Base-by-base conservation (phyloP, 169 alveolate species). In the Sarcocystis neurona region DNA sequence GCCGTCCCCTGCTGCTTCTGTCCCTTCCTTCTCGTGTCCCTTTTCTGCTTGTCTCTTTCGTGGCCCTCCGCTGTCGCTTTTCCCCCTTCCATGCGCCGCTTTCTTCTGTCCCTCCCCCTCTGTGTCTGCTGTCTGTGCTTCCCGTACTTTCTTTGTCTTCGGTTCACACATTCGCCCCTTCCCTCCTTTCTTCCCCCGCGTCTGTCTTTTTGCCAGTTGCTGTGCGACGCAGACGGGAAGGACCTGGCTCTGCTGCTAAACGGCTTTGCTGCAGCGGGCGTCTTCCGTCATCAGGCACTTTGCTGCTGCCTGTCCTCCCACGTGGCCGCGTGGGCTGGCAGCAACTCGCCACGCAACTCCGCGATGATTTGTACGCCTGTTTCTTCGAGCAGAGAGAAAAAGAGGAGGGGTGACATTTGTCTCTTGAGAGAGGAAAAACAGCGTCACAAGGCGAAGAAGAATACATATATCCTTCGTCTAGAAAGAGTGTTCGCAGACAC, bases 341-440 rank as follows among this genome's bases (percentile, higher is more conserved):
- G 41, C 82, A 72, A 72, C 82, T 72, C 82, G 34, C 32, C 41
- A 23, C 82, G 82, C 32, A 72, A 72, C 82, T 39, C 82, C 37
- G 82, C 82, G 32, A 39, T 72, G 20, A 72, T 39, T 5, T 39
- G 82, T 72, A 39, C 0, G 82, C 41, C 39, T n/a, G n/a, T 41
- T 2, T 4, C 20, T 18, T 5, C 5, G 23, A 4, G 23, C 70
- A 27, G 18, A 32, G 5, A 32, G 18, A 50, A 50, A 50, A 50
- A 10, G n/a, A 10, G 3, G 23, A 5, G n/a, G n/a, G 18, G 70
- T 10, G 18, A 58, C 30, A 23, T 34, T 58, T 18, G n/a, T 23
- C n/a, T 12, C 66, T 23, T 53, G 66, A 53, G 30, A 53, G 23
- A 53, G 30, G 66, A 53, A 53, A 23, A 53, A 23, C 66, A 53